Percentiles rank a stretch among this genome's conserved stretches.
phyloP scores from a whole-genome alignment of 129 eudicot genomes.

The Artemisia argyi region DNA sequence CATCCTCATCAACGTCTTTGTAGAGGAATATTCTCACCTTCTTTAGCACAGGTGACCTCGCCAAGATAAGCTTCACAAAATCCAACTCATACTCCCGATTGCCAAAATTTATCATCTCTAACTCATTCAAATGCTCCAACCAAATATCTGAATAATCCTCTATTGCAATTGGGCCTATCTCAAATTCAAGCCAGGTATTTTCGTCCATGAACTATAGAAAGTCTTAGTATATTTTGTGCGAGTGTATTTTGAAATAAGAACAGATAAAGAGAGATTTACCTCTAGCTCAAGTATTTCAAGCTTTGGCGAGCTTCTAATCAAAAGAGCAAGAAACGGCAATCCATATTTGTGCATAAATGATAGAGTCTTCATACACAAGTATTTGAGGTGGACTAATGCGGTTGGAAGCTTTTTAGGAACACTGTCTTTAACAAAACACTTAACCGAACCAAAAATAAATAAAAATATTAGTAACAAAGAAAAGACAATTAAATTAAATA shows the following conservation, averaged over 20 bases:
- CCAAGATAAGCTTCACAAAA: constrained; percentile 11
- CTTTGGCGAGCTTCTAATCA: constrained; percentile 6
- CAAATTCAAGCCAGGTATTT: background rate
- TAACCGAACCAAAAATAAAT: background rate
- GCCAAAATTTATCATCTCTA: background rate
- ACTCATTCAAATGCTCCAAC: constrained; percentile 7
- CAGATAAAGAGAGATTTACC: too few species aligned
- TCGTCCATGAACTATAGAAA: background rate
- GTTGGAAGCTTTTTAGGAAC: background rate
- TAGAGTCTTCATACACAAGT: background rate
- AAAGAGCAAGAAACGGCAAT: constrained; percentile 3
- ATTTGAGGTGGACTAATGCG: background rate
- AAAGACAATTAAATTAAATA: background rate
- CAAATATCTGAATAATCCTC: constrained; percentile 4
- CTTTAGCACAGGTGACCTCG: background rate
- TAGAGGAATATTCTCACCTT: background rate
- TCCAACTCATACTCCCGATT: background rate
- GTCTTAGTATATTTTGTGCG: background rate
- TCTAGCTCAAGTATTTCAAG: constrained; percentile 7
- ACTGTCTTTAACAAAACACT: background rate
- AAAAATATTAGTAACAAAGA: background rate
- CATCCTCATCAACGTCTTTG: background rate
- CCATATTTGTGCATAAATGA: background rate
- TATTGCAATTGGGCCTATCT: background rate
- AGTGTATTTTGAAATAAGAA: background rate